Evolutionary conservation across 169 alveolate genomes (phyloP).

Genomic region (Babesia bigemina): DNA sequence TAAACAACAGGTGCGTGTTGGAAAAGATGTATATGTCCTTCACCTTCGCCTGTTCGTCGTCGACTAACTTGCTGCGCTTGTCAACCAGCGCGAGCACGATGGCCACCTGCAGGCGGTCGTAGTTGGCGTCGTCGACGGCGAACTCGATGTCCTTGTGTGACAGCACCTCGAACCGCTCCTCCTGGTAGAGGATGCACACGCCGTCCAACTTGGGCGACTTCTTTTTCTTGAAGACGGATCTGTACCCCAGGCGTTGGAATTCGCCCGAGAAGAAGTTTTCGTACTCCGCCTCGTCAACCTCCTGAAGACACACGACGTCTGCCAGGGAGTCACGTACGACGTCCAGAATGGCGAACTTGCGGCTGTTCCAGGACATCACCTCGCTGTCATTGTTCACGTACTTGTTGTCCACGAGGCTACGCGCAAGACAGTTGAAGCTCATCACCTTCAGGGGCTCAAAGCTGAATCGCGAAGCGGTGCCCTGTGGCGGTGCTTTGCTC

Average conservation of each 20-base stretch:
- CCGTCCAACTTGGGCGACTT: conserved; percentile 75
- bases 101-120: conserved; percentile 76
- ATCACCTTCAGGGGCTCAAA: conserved; percentile 38
- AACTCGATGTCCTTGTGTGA: conserved; percentile 66
- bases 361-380: conserved; percentile 75
- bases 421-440: conserved; percentile 77
- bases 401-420: conserved; percentile 78
- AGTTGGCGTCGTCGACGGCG: conserved; percentile 43
- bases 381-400: conserved; percentile 67
- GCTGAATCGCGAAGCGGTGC: not conserved
- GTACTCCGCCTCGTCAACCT: conserved; percentile 71
- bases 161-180: conserved; percentile 69
- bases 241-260: conserved; percentile 62
- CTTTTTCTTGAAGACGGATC: conserved; percentile 72
- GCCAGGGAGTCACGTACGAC: conserved; percentile 53
- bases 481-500: not conserved
- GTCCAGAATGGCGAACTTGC: conserved; percentile 68
- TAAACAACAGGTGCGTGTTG: conserved; percentile 77
- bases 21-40: conserved; percentile 53
- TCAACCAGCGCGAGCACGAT: conserved; percentile 70
- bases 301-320: conserved; percentile 77
- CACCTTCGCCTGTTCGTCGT: not conserved
- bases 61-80: conserved; percentile 16
- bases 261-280: conserved; percentile 59
- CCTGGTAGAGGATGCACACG: conserved; percentile 68